phyloP scores from a whole-genome alignment of 345 rosid genomes.

The Carallia brachiata region DNA sequence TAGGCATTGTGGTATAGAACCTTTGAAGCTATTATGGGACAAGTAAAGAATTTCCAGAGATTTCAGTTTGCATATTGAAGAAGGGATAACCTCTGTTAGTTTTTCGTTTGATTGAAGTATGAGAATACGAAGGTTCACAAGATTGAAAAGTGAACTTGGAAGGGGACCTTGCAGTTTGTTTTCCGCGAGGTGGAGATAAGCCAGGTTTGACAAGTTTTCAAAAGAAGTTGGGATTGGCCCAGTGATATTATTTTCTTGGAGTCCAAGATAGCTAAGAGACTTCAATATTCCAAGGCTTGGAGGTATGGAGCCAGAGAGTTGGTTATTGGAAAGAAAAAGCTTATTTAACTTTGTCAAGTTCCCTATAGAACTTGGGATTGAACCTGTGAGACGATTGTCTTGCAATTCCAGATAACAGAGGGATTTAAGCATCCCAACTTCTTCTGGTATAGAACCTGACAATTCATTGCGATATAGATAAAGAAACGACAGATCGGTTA shows the following conservation, averaged over 20 bases:
- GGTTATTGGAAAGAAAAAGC: neutral
- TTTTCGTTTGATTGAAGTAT: neutral
- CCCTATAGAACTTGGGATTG: neutral
- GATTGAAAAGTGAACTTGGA: constrained; percentile 14
- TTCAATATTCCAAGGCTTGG: neutral
- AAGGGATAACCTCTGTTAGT: neutral
- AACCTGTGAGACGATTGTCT: constrained; percentile 19
- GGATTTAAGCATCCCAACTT: too few relatives aligned
- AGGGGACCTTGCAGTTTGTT: constrained; percentile 22
- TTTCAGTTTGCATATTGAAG: neutral
- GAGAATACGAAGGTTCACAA: neutral
- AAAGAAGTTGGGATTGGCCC: neutral
- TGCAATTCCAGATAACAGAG: neutral
- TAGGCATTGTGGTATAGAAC: neutral
- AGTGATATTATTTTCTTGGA: neutral
- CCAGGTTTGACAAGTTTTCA: constrained; percentile 4
- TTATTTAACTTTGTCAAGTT: neutral
- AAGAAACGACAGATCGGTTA: neutral
- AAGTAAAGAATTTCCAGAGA: neutral
- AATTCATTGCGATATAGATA: neutral
- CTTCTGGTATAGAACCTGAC: constrained; percentile 1
- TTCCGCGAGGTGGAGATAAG: neutral
- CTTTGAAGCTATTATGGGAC: neutral
- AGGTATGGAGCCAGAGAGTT: neutral
- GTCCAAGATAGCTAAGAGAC: accelerated